Conservation (phyloP, 495 filamentous ascomycete species). For the Aspergillus indologenus region DNA sequence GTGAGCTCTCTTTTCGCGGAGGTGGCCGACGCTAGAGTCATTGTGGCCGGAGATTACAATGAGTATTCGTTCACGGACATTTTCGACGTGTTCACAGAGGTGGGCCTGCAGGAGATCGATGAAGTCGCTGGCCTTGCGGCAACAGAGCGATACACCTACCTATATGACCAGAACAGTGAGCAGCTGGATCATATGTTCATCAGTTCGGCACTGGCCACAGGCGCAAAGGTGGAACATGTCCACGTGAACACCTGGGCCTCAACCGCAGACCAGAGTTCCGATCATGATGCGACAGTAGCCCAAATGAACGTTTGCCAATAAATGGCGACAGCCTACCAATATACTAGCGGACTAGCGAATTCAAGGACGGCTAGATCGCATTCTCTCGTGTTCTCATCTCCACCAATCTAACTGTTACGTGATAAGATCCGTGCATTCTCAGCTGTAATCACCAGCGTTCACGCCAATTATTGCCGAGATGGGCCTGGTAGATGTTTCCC, state of each 20-base stretch:
- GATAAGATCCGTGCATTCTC: neutral
- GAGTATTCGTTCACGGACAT: conserved; percentile 57
- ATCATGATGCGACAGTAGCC: conserved; percentile 61
- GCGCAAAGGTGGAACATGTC: conserved; percentile 50
- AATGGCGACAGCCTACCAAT: neutral
- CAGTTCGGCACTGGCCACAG: conserved; percentile 28
- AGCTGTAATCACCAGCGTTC: neutral
- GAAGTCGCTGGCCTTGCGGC: conserved; percentile 39
- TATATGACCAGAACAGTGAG: conserved; percentile 52
- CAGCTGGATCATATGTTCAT: conserved; percentile 62
- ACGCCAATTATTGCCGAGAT: neutral
- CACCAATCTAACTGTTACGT: neutral
- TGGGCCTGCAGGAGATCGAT: conserved; percentile 52
- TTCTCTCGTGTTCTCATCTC: neutral
- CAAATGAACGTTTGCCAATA: conserved; percentile 48
- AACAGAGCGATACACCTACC: conserved; percentile 59
- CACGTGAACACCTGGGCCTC: conserved; percentile 61
- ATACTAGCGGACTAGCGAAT: neutral
- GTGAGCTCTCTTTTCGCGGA: conserved; percentile 39
- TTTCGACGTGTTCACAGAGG: conserved; percentile 41
- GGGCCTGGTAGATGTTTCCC: neutral
- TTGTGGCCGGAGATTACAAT: conserved; percentile 60
- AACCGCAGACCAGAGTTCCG: conserved; percentile 41
- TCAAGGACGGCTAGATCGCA: neutral
- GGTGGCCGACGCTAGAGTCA: conserved; percentile 42